Base-by-base conservation (phyloP, 2,329 filamentous ascomycete species). In the Capronia americana region DNA sequence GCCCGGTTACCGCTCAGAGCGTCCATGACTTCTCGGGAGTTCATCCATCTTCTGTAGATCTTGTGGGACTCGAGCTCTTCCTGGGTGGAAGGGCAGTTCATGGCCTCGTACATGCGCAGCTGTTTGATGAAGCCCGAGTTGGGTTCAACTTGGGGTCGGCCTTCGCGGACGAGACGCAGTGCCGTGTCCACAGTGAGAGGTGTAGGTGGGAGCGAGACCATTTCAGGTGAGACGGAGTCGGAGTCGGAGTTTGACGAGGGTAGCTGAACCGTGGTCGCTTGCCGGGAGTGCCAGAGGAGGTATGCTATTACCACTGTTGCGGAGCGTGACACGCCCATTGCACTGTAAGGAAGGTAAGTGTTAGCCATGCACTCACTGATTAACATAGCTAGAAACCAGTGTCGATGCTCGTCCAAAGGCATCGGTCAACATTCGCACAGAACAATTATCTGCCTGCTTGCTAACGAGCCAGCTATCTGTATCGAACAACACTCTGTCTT, bases 301-400 rank as follows among this genome's bases (percentile, higher is more conserved):
- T 93, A 98, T 68, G 95, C 94, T 65, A 96, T 86, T 62, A 92
- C 86, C 71, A 92, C 87, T 34, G 92, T 90, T 71, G 94, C 91
- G 56, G 94, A 98, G 66, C 95, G 91, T 38, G 93, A 97, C 80
- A 96, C 96, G 61, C 95, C 95, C 88, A 97, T 97, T 24, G 93
- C 94, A 84, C 95, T 97, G 80, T 86, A 83, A 10, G 58, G 66
- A 54, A 68, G 67, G 65, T 20, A n/a, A 44, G 38, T 70, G 58
- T 61, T 53, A 61, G 58, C 32, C 20, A 59, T 24, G 38, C 41
- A 26, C 17, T 2, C 12, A 50, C 4, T n/a, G 11, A 24, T 26
- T 11, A 24, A 23, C 26, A 28, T 26, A 24, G 4, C 48, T 4
- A 14, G 34, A 17, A 41, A 41, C 5, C 14, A 41, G 14, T 17